Evolutionary conservation across 179 eudicot species (phyloP).

Genomic region (Heliamphora pulchella): DNA sequence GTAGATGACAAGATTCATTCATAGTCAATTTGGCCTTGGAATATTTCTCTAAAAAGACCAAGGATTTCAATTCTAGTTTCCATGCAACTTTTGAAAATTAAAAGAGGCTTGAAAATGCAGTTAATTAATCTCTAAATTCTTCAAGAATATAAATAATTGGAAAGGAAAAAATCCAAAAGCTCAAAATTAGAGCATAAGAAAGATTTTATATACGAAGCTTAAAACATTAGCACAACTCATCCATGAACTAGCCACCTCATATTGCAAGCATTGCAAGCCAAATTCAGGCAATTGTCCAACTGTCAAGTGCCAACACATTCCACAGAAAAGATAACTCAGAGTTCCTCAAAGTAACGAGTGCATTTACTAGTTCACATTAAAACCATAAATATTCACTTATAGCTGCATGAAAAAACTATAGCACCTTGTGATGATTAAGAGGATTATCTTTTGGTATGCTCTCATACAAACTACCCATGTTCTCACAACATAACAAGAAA

Average conservation of each 20-base stretch:
- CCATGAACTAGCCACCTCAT: not conserved
- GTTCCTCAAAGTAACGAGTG: not conserved
- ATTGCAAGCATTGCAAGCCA: conserved; percentile 1
- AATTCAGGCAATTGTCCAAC: not conserved
- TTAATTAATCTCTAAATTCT: not conserved
- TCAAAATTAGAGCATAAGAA: not conserved
- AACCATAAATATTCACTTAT: not conserved
- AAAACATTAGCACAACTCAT: not conserved
- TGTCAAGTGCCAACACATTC: not conserved
- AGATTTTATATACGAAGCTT: not conserved
- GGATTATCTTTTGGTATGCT: not conserved
- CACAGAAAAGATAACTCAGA: not conserved
- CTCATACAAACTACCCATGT: not conserved
- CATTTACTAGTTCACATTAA: not conserved
- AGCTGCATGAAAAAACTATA: not conserved
- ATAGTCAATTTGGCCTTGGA: not conserved
- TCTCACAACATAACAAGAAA: not conserved
- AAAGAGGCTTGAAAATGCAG: not conserved
- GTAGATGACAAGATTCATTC: not conserved
- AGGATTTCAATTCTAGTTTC: not conserved
- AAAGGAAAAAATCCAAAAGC: not conserved
- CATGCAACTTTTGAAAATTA: not conserved
- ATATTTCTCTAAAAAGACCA: not conserved
- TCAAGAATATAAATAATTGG: not conserved
- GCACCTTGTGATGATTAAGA: not conserved